phyloP scores from a whole-genome alignment of 2,329 filamentous ascomycete species.

The Cercospora sp. region DNA sequence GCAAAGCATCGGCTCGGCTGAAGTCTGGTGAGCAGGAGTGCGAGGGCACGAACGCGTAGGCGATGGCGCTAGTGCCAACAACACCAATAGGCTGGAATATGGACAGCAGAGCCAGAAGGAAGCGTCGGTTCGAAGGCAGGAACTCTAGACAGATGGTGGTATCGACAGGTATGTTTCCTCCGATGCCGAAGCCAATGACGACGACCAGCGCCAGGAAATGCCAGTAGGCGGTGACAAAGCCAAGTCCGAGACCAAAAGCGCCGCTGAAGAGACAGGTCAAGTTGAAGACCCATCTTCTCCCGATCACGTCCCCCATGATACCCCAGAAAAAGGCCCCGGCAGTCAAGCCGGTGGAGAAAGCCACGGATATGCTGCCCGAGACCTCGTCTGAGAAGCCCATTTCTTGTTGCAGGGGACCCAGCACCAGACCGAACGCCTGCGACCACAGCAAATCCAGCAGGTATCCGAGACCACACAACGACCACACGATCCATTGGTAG shows the following conservation, averaged over 20 bases:
- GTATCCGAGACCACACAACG: conserved; percentile 57
- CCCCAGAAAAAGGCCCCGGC: conserved; percentile 60
- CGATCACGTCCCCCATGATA: conserved; percentile 56
- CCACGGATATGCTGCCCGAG: conserved; percentile 52
- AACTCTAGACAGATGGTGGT: conserved; percentile 59
- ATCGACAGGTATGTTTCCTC: conserved; percentile 59
- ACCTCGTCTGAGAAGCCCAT: conserved; percentile 51
- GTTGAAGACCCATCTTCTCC: conserved; percentile 60
- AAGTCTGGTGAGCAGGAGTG: conserved; percentile 57
- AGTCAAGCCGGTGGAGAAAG: conserved; percentile 57
- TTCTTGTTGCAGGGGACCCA: conserved; percentile 58
- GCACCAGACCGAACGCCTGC: conserved; percentile 58
- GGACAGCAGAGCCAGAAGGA: conserved; percentile 55
- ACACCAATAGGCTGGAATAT: conserved; percentile 60
- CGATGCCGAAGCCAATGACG: conserved; percentile 54
- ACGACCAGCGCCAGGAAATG: conserved; percentile 57
- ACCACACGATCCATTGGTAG: conserved; percentile 56
- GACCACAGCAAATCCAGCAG: conserved; percentile 60
- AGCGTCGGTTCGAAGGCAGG: conserved; percentile 54
- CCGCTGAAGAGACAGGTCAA: conserved; percentile 58
- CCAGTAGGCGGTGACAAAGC: conserved; percentile 51
- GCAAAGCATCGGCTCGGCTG: conserved; percentile 44
- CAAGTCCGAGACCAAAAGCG: conserved; percentile 56
- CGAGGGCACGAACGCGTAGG: conserved; percentile 56
- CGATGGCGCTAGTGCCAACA: conserved; percentile 53